Base-by-base conservation (phyloP, 495 filamentous ascomycete species). In the Monascus purpureus region DNA sequence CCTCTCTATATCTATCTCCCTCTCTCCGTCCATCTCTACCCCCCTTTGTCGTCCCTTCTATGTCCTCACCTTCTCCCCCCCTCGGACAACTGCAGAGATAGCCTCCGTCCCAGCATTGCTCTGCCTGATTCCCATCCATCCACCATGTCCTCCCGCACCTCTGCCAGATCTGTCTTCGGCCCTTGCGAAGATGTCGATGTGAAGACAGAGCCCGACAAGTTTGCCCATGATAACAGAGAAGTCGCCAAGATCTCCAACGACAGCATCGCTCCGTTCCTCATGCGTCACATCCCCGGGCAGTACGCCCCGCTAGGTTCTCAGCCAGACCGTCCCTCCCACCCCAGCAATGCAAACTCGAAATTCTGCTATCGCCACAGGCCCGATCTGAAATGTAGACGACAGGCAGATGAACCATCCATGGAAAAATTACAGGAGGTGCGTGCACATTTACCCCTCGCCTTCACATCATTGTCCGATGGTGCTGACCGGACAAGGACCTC, bases 331-430 rank as follows among this genome's bases (percentile, higher is more conserved):
- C 44, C 47, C 3, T 33, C 45, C 13, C 47, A 55, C 4, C 47
- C 57, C 31, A 62, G 53, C 38, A 56, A 44, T 12, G 48, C 44
- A 19, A 94, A 90, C 49, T 90, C 84, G 29, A 85, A 80, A 51
- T 96, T 83, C 59, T 99, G 90, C 55, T 96, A 99, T 54, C 75
- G 90, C 18, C 90, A 99, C 52, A 70, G 82, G 27, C 92, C 90
- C 13, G 92, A 96, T 47, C 72, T 88, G 17, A 94, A 94, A 59
- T 99, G 90, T 55, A 62, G 83, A 32, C 70, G 87, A 33, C 84
- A 90, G 35, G 86, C 82, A 23, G 83, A 96, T 58, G 90, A 96
- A 53, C 77, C 82, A 22, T 86, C 87, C 24, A 96, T 95, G 92
- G 81, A 85, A 43, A 78, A 84, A 56, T 66, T 99, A 35, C 90